Evolutionary conservation across 2,329 filamentous ascomycete genomes (phyloP).

Genomic region (Sporothrix mexicana): DNA sequence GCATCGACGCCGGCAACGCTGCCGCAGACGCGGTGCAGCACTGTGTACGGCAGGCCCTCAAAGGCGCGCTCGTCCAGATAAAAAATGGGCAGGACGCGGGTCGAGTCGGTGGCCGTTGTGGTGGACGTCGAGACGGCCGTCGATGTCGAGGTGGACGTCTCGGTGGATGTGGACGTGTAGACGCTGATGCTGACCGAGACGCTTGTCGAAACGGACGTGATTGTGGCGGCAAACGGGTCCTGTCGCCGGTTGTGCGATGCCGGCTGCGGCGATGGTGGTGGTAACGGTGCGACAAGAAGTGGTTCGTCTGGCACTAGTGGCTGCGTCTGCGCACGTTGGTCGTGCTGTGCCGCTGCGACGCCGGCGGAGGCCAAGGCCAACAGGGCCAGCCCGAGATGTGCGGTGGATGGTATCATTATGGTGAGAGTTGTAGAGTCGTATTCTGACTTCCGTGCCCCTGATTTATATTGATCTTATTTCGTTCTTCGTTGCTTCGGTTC

Average conservation of each 20-base stretch:
- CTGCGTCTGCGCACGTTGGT: not conserved
- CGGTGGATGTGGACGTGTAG: slow-evolving; percentile 31
- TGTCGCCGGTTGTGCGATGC: slow-evolving; percentile 2
- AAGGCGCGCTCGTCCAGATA: slow-evolving; percentile 41
- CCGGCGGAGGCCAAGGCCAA: slow-evolving; percentile 1
- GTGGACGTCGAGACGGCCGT: slow-evolving; percentile 28
- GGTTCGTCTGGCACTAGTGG: not conserved
- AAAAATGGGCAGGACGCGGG: slow-evolving; percentile 39
- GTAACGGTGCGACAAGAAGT: not conserved
- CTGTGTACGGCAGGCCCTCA: slow-evolving; percentile 40
- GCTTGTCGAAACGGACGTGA: slow-evolving; percentile 30
- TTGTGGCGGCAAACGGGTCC: slow-evolving; percentile 14
- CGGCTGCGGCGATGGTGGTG: too few relatives aligned
- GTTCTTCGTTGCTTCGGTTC: not conserved
- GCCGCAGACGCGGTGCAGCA: slow-evolving; percentile 40
- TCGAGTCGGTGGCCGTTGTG: slow-evolving; percentile 35
- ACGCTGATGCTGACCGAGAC: slow-evolving; percentile 27
- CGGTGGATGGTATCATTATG: not conserved
- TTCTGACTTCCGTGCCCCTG: not conserved
- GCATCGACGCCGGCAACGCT: slow-evolving; percentile 39
- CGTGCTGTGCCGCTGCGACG: slow-evolving; percentile 7
- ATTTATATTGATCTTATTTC: not conserved
- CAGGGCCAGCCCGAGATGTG: not conserved
- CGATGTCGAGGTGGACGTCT: slow-evolving; percentile 30
- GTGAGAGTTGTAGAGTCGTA: not conserved